phyloP scores from a whole-genome alignment of 2,329 filamentous ascomycete genomes.

The Rhytidhysteron rufulum region DNA sequence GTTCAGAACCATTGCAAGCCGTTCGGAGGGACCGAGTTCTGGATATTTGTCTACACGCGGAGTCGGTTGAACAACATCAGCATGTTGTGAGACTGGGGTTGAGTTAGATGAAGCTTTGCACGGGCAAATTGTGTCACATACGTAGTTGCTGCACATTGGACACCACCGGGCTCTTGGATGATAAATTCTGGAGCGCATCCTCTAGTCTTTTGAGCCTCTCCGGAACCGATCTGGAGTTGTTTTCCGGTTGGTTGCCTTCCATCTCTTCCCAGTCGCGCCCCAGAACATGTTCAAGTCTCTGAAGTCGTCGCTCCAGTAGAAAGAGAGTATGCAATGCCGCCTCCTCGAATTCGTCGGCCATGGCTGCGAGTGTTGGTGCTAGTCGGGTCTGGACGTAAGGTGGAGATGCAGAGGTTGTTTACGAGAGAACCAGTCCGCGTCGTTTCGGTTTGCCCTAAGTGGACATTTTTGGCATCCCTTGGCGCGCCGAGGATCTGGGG shows the following conservation, averaged over 20 bases:
- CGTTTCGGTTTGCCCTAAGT: no score
- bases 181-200: slow-evolving; percentile 35
- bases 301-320: slow-evolving; percentile 43
- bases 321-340: slow-evolving; percentile 39
- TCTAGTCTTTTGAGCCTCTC: slow-evolving; percentile 37
- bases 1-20: slow-evolving; percentile 40
- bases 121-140: slow-evolving; percentile 9
- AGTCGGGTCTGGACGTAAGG: no score
- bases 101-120: slow-evolving; percentile 7
- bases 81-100: slow-evolving; percentile 35
- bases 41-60: slow-evolving; percentile 13
- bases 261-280: slow-evolving; percentile 26
- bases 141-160: slow-evolving; percentile 39
- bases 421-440: no score
- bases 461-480: not conserved
- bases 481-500: not conserved
- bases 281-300: slow-evolving; percentile 42
- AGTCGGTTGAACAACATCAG: slow-evolving; percentile 32
- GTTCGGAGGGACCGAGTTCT: slow-evolving; percentile 20
- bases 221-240: slow-evolving; percentile 20
- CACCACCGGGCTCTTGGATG: slow-evolving; percentile 36
- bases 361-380: no score
- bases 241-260: slow-evolving; percentile 16
- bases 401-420: no score
- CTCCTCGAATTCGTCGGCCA: slow-evolving; percentile 34